phyloP scores from a whole-genome alignment of 2,329 filamentous ascomycete species.

The Diaporthe citrichinensis region DNA sequence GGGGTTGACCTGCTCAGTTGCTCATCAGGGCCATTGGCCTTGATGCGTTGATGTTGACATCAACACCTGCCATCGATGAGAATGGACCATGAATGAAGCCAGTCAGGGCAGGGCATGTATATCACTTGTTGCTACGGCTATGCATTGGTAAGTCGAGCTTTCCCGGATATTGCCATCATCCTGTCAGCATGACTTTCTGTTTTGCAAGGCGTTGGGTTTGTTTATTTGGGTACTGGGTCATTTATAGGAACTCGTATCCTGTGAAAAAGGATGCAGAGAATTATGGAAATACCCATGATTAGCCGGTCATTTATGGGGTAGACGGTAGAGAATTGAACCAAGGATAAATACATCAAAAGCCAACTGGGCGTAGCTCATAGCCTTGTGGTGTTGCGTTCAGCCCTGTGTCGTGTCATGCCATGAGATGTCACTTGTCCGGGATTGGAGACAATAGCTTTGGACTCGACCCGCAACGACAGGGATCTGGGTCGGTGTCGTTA shows the following conservation, averaged over 20 bases:
- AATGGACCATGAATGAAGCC: background rate
- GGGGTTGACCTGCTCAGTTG: background rate
- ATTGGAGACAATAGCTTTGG: background rate
- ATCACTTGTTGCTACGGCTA: slow-evolving; percentile 6
- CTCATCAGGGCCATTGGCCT: background rate
- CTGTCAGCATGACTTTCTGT: background rate
- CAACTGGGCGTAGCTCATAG: too few relatives aligned
- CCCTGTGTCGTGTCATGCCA: background rate
- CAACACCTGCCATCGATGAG: background rate
- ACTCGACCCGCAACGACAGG: background rate
- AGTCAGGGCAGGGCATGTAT: background rate
- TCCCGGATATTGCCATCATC: background rate
- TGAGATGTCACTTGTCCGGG: background rate
- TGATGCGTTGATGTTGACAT: background rate
- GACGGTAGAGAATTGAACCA: background rate
- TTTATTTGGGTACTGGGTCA: background rate
- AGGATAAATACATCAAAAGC: background rate
- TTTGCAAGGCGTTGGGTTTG: slow-evolving; percentile 23
- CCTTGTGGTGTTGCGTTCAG: background rate
- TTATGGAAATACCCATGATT: slow-evolving; percentile 38
- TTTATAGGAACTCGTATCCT: background rate
- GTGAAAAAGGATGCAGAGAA: background rate
- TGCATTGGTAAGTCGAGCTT: slow-evolving; percentile 2
- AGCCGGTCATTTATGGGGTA: slow-evolving; percentile 25
- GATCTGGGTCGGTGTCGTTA: background rate